These are phyloP conservation scores for Cenchrus purpureus DNA, from an alignment of 176 grass and related monocot genomes.

Conservation along the genomic window DNA sequence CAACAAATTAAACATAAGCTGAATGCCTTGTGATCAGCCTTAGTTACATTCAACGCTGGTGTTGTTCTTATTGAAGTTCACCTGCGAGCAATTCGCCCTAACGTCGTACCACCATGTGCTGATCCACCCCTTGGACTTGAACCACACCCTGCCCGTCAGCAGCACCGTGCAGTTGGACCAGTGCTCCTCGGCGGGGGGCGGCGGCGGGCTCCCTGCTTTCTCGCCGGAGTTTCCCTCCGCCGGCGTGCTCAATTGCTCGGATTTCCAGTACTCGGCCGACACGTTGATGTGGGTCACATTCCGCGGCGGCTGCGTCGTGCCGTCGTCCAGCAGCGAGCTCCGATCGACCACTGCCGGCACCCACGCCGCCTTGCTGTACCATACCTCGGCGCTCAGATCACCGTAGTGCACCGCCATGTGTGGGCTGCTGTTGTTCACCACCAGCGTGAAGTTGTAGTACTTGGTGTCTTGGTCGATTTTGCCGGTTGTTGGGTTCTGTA, in stretches of 20 bases:
- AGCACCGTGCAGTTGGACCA: conserved; percentile 30
- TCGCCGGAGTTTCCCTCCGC: too few relatives aligned
- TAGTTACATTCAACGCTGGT: background rate
- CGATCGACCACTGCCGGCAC: background rate
- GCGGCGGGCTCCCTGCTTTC: too few relatives aligned
- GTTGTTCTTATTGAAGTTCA: background rate
- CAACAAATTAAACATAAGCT: too few relatives aligned
- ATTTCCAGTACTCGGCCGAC: background rate
- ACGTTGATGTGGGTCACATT: background rate
- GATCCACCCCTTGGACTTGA: conserved; percentile 1
- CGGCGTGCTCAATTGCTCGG: background rate
- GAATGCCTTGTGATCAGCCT: background rate
- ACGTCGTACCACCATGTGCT: background rate
- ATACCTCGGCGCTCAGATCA: background rate
- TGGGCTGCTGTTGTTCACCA: background rate
- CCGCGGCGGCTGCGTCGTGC: background rate
- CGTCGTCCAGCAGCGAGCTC: background rate
- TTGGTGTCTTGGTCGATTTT: background rate
- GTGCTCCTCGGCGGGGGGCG: background rate
- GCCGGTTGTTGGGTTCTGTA: background rate
- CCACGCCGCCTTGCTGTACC: background rate
- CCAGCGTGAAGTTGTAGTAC: conserved; percentile 18
- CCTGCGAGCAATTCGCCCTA: background rate
- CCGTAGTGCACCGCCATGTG: background rate
- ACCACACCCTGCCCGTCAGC: conserved; percentile 12